Evolutionary conservation across 2,329 filamentous ascomycete species (phyloP), one percentile per base, ranked within the genome.

Genomic region (Grosmannia serpens): DNA sequence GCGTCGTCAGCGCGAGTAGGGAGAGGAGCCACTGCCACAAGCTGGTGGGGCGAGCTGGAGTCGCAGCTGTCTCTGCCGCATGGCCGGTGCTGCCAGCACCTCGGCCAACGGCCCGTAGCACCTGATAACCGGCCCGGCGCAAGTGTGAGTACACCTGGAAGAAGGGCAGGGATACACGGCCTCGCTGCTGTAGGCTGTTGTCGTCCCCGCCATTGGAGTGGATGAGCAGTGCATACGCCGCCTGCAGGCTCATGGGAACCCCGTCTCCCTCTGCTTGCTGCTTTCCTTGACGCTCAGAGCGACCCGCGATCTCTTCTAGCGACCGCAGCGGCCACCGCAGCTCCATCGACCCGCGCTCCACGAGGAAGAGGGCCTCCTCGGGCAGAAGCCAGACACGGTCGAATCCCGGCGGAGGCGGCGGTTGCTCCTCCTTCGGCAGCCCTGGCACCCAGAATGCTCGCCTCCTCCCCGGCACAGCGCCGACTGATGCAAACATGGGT

Each of bases 91-190:
- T 53, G 57, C 55, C 31, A 59, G 29, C 33, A 53, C 31, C 33
- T 15, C 2, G 17, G 8, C 51, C 26, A 22, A 62, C 60, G 8
- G 63, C 59, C 27, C 63, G 61, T 20, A 64, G 55, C 22, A 97
- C 82, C 55, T 87, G 82, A 73, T 95, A 97, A 22, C 94, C 92
- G 41, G 83, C 77, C 55, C 94, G 81, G 69, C 87, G 94, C 65
- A 99, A 75, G 57, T 91, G 86, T 1, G 90, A 81, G 70, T 91
- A 99, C 31, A 97, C 92, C 55, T 88, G 88, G 66, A 90, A 97
- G 67, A 89, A 84, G 64, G 95, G 89, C 60, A 96, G 75, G 11
- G 78, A 77, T 33, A 84, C 73, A 69, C 81, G 84, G 41, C 83
- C 82, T 49, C 73, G 70, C 9, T 49, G 35, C 2, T n/a, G 15